phyloP scores from a whole-genome alignment of 2,329 filamentous ascomycete genomes.

The Calonectria henricotiae region DNA sequence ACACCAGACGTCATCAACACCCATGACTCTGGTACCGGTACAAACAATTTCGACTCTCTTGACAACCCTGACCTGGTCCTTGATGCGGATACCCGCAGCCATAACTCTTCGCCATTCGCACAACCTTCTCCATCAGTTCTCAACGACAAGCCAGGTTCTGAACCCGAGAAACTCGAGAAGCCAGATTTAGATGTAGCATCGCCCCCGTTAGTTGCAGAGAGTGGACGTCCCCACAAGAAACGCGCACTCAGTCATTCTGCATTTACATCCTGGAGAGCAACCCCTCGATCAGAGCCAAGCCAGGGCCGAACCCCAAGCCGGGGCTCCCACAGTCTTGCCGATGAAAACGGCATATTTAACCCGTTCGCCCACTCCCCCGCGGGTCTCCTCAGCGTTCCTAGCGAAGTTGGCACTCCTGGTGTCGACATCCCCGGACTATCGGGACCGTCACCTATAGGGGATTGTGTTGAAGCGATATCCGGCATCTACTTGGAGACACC shows the following conservation, averaged over 20 bases:
- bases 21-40: conserved; percentile 45
- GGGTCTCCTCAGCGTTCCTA: conserved; percentile 30
- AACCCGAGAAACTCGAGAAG: conserved; percentile 19
- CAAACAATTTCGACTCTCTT: conserved; percentile 37
- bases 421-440: conserved; percentile 35
- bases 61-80: conserved; percentile 27
- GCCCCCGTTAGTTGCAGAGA: conserved; percentile 19
- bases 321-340: conserved; percentile 33
- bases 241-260: conserved; percentile 47
- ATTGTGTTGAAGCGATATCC: conserved; percentile 45
- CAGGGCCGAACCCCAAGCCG: conserved; percentile 42
- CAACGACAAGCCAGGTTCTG: conserved; percentile 22
- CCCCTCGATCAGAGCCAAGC: conserved; percentile 37
- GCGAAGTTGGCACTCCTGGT: conserved; percentile 30
- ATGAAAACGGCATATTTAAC: conserved; percentile 30
- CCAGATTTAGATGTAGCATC: neutral
- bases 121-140: conserved; percentile 19
- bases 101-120: conserved; percentile 37
- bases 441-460: conserved; percentile 35
- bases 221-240: conserved; percentile 44
- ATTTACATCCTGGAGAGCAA: conserved; percentile 36
- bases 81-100: conserved; percentile 31
- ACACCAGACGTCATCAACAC: conserved; percentile 53
- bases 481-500: conserved; percentile 47
- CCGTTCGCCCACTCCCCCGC: conserved; percentile 31